Evolutionary conservation across 1,284 basidiomycete species (phyloP).

Genomic region (Boletellus deceptivus): DNA sequence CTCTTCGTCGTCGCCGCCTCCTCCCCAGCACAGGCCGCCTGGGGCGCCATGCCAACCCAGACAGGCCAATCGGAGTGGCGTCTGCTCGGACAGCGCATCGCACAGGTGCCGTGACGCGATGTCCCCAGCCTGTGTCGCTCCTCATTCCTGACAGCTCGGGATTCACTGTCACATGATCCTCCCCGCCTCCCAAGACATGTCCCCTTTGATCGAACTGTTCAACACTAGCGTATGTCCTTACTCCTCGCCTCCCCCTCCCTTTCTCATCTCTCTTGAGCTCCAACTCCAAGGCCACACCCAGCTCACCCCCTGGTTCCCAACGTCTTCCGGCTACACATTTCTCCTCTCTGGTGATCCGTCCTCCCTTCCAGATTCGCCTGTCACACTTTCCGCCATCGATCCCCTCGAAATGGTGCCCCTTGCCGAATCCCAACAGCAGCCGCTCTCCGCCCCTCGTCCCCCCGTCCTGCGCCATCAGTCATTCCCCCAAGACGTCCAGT

Average conservation of each 20-base stretch:
- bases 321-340: slow-evolving; percentile 36
- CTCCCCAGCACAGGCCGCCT: slow-evolving; percentile 40
- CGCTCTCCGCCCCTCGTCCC: slow-evolving; percentile 18
- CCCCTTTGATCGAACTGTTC: slow-evolving; percentile 48
- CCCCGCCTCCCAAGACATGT: slow-evolving; percentile 43
- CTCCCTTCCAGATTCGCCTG: background rate
- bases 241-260: slow-evolving; percentile 3
- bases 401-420: slow-evolving; percentile 15
- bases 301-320: slow-evolving; percentile 39
- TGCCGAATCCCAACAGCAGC: slow-evolving; percentile 18
- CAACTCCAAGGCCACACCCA: slow-evolving; percentile 39
- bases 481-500: slow-evolving; percentile 29
- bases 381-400: background rate
- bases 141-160: slow-evolving; percentile 38
- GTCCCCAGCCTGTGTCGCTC: background rate
- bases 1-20: slow-evolving; percentile 57
- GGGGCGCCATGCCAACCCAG: slow-evolving; percentile 23
- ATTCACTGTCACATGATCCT: slow-evolving; percentile 62
- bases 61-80: slow-evolving; percentile 39
- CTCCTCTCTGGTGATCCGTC: slow-evolving; percentile 33
- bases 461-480: slow-evolving; percentile 31
- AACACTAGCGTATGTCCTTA: slow-evolving; percentile 47
- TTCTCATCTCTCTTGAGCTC: slow-evolving; percentile 35
- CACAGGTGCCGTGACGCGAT: slow-evolving; percentile 40
- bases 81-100: slow-evolving; percentile 43